phyloP scores from a whole-genome alignment of 148 eudicot species.

The Rhododendron williamsianum region DNA sequence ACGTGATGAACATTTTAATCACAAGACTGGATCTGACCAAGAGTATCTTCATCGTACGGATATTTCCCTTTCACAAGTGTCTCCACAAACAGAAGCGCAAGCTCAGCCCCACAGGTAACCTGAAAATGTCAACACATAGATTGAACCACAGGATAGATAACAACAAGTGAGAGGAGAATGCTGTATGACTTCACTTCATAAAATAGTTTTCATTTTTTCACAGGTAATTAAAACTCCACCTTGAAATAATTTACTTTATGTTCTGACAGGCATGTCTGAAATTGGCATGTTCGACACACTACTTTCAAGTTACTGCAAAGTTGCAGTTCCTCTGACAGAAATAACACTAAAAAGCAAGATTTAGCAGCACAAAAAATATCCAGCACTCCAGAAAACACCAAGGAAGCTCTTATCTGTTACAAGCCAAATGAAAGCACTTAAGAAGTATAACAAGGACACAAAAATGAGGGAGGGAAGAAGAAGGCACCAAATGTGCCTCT shows the following conservation, averaged over 20 bases:
- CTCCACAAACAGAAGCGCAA: conserved; percentile 73
- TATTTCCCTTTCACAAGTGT: conserved; percentile 78
- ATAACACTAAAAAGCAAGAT: neutral
- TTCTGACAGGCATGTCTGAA: neutral
- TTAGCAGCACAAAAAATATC: neutral
- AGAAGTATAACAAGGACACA: neutral
- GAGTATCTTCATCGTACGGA: conserved; percentile 44
- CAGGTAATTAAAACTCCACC: neutral
- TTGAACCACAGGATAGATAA: neutral
- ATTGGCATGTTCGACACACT: neutral
- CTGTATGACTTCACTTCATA: neutral
- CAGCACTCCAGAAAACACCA: neutral
- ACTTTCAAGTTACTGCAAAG: neutral
- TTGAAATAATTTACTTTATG: neutral
- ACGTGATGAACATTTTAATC: neutral
- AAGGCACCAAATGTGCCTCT: neutral
- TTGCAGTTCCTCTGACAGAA: neutral
- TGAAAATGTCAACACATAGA: conserved; percentile 16
- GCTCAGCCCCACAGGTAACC: conserved; percentile 97
- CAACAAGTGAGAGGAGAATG: neutral
- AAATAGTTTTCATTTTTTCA: neutral
- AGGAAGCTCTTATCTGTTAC: too few relatives aligned
- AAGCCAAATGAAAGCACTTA: neutral
- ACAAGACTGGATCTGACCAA: conserved; percentile 52
- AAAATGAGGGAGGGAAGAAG: neutral